A percentile compares a stretch with the other conserved stretches of the same genome.
Conservation (phyloP, 2,329 filamentous ascomycete genomes). For the Chaetoscypha palmicola region DNA sequence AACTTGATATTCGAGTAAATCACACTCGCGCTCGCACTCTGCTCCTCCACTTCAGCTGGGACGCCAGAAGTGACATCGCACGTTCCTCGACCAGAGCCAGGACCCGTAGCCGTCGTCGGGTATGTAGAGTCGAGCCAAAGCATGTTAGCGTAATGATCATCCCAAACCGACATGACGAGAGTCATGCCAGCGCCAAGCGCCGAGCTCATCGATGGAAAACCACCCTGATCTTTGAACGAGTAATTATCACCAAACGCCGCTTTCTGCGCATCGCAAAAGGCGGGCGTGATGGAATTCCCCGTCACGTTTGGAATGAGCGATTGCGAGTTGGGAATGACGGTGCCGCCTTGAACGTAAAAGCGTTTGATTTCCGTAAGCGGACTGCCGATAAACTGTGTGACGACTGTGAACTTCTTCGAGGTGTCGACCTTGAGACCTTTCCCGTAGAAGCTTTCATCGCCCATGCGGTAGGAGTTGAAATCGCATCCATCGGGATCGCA, state of each 20-base stretch:
- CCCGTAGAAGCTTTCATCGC: conserved; percentile 50
- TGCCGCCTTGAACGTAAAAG: conserved; percentile 39
- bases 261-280: conserved; percentile 51
- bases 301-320: conserved; percentile 39
- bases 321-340: conserved; percentile 44
- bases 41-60: conserved; percentile 42
- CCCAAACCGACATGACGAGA: conserved; percentile 54
- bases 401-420: conserved; percentile 46
- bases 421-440: conserved; percentile 48
- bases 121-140: conserved; percentile 67
- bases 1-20: conserved; percentile 31
- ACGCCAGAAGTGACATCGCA: conserved; percentile 47
- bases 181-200: conserved; percentile 54
- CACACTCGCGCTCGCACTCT: conserved; percentile 39
- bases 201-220: conserved; percentile 46
- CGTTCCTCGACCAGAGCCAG: conserved; percentile 47
- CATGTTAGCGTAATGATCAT: conserved; percentile 57
- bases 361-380: conserved; percentile 40
- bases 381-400: conserved; percentile 51
- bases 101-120: conserved; percentile 41
- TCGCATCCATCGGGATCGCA: conserved; percentile 58
- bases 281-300: conserved; percentile 48
- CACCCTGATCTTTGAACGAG: conserved; percentile 48
- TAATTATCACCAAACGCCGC: conserved; percentile 46
- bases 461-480: conserved; percentile 54